Base-by-base conservation (phyloP, 2,329 filamentous ascomycete species). In the Talaromyces sp. region DNA sequence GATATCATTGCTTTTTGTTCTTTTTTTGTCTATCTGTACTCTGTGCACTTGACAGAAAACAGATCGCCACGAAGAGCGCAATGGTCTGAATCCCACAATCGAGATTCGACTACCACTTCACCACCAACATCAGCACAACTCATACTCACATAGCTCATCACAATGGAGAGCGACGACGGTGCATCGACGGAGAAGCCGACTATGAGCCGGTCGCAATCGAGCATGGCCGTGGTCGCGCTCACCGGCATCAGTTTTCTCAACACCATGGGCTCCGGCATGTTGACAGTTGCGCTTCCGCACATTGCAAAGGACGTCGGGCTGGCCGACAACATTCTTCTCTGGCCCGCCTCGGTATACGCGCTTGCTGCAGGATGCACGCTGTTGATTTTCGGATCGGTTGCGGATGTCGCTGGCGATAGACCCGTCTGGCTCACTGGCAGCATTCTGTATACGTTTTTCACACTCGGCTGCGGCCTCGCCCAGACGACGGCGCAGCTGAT, bases 381-480 rank as follows among this genome's bases (percentile, higher is more conserved):
- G 1, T 70, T 83, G 4, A 65, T 82, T 9, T 73, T 76, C 6
- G 81, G 81, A n/a, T 77, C 81, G 1, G 67, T 83, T 7, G 74
- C 79, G 5, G 81, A 84, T 69, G 72, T 80, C 0, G 72, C 83
- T 15, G 81, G 81, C 2, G 74, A 72, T 30, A 71, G 78, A 28
- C 67, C 72, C 5, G 74, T 83, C 64, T 81, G 80, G 59, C 71
- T 83, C 3, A 68, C 73, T 0, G 81, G 81, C 0, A 77, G 71
- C 36, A 67, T 80, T 4, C 64, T 81, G 4, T 71, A 78, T 56
- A 72, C 71, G 36, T 65, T 71, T 4, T 78, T 76, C 47, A 77
- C 75, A 1, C 63, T 81, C 2, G 75, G 74, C 1, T 78, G 75
- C 62, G 79, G 78, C 0, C 66, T 77, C 6, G 65, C 72, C 8